Percentiles rank a stretch among this genome's conserved stretches.
These are phyloP conservation scores for Penicillium nordicum DNA, from an alignment of 2,329 filamentous ascomycete species.

Conservation along the genomic window DNA sequence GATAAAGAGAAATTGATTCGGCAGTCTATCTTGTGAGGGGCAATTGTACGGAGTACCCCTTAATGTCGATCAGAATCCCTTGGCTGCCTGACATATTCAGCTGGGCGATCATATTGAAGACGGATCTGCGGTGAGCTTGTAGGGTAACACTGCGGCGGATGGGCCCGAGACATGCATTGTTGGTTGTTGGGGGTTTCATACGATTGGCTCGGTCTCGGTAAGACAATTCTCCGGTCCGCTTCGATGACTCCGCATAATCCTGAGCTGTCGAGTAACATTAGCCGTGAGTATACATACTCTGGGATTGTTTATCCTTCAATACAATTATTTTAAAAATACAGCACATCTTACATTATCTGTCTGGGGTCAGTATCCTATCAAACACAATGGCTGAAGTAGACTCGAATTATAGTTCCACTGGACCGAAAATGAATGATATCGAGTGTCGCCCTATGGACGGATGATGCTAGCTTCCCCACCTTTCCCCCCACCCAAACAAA, in stretches of 20 bases:
- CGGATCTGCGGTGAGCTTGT: neutral
- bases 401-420: neutral
- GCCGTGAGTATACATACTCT: no score
- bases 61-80: neutral
- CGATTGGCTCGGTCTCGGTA: neutral
- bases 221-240: neutral
- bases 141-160: neutral
- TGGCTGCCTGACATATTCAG: neutral
- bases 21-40: neutral
- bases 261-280: neutral
- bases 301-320: neutral
- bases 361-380: neutral
- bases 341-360: neutral
- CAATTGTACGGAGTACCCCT: neutral
- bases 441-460: neutral
- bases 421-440: neutral
- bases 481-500: neutral
- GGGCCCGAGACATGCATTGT: neutral
- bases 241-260: neutral
- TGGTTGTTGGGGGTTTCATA: no score
- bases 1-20: neutral
- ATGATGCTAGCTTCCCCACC: neutral
- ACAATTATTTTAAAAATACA: fast-evolving
- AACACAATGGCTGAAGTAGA: neutral
- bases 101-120: neutral